Base-by-base conservation (phyloP, 1,139 yeast species). In the Blastobotrys capitulatus region DNA sequence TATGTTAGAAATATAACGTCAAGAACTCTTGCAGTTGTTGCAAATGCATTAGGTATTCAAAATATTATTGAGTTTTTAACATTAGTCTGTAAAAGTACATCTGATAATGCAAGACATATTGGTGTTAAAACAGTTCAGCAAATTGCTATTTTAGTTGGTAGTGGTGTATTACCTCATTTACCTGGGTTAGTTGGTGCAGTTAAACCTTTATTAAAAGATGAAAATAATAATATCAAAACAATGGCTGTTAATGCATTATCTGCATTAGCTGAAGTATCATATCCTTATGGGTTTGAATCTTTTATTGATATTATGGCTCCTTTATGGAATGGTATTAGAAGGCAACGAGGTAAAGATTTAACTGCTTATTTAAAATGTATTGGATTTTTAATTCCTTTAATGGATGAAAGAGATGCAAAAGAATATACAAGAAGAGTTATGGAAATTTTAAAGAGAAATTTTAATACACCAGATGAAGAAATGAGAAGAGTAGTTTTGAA, bases 221-320 rank as follows among this genome's bases (percentile, higher is more conserved):
- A 85, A 48, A 80, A 82, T 48, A 64, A 79, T 16, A 63, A 78
- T 12, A 86, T 88, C 0, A 71, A 94, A 48, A 77, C 78, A 3
- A 75, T 82, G 9, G 74, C 95, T 0, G 96, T 96, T 0, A 69
- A 76, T 32, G 82, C 96, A 0, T 60, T 90, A 1, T 73, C 94
- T 0, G 79, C 83, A 6, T 66, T 92, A 35, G 97, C 97, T 0
- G 94, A 87, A 44, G 83, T 86, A n/a, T 80, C 90, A 1, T 74
- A 79, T 20, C 98, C 98, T 0, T 88, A 85, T 66, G 98, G 98
- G 44, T 84, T 87, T 50, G 97, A 88, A 59, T 80, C 94, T 0
- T 90, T 92, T 65, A 94, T 86, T 56, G 65, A 72, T 1, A 73
- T 79, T 0, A 64, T 92, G 38, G 92, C 86, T 54, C 87, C 90